Base-by-base conservation (phyloP, 305 asterid genomes). In the Fraxinus baroniana region DNA sequence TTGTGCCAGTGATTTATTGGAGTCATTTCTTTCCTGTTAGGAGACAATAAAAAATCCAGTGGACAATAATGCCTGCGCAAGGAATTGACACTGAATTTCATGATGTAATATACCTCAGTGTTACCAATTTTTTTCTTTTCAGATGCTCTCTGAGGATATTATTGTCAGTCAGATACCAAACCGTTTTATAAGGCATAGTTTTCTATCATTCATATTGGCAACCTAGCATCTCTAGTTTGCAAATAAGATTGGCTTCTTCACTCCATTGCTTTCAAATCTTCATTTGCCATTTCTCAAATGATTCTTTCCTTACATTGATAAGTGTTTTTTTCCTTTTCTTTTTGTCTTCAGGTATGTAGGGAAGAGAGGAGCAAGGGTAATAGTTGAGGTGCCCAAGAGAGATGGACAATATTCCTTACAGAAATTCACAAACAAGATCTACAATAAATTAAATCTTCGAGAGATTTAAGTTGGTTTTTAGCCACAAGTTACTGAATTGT, bases 401-500 rank as follows among this genome's bases (percentile, higher is more conserved):
- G 30, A 68, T 32, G 39, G 22, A 62, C 0, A 46, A 15, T 15
- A 60, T 35, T 71, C 33, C 73, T 33, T 39, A 5, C 12, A 8
- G 32, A 64, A 64, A 64, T 64, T 64, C 18, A 28, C 37, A 28
- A 28, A 13, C 37, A 74, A 78, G 77, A 68, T 33, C 49, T 30
- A 70, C 70, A 68, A 81, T 83, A 49, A 79, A 36, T 41, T 72
- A 81, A 83, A 46, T 49, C 78, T 60, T 44, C 80, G 77, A 57
- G 80, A 41, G 77, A 57, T 37, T 41, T 57, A 36, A 10, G 78
- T 71, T 26, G 32, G 28, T 70, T 44, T 68, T 74, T 49, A 81
- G 52, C 80, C 60, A 55, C 12, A 28, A 30, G 79, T 60, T 72
- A 80, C 82, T 72, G 20, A 71, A 44, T 41, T 44, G 37, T 73